phyloP scores from a whole-genome alignment of 2,329 filamentous ascomycete species.

The Botryotinia calthae region DNA sequence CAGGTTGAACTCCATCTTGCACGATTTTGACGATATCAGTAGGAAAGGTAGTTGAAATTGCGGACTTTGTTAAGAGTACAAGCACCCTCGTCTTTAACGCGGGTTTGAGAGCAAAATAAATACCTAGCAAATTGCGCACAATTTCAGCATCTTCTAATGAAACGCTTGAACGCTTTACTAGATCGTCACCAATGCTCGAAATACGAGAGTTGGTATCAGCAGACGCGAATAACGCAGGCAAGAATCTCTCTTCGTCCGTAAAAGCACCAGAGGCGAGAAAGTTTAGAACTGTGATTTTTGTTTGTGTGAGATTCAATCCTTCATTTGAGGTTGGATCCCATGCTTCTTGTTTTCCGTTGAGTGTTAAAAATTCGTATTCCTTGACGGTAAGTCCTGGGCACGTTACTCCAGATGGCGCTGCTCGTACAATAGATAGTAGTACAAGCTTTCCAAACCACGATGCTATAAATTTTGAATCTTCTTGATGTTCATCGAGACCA shows the following conservation, averaged over 20 bases:
- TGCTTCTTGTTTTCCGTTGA: conserved; percentile 64
- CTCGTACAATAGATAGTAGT: conserved; percentile 55
- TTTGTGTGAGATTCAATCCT: conserved; percentile 65
- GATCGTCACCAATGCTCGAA: conserved; percentile 80
- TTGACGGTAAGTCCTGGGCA: conserved; percentile 59
- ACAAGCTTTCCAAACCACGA: conserved; percentile 75
- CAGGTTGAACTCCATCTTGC: conserved; percentile 57
- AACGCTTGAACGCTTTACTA: conserved; percentile 75
- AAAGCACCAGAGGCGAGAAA: conserved; percentile 86
- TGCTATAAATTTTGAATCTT: conserved; percentile 73
- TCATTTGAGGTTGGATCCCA: conserved; percentile 61
- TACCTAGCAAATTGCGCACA: conserved; percentile 64
- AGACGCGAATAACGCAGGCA: conserved; percentile 80
- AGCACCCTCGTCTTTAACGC: conserved; percentile 77
- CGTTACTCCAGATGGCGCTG: conserved; percentile 37
- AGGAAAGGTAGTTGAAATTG: conserved; percentile 66
- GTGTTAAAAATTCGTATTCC: conserved; percentile 67
- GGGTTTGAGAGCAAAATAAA: conserved; percentile 71
- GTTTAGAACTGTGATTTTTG: conserved; percentile 65
- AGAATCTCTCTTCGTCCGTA: conserved; percentile 74
- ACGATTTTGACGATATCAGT: conserved; percentile 68
- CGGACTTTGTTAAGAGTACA: conserved; percentile 72
- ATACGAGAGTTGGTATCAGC: conserved; percentile 79
- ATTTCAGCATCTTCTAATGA: conserved; percentile 68
- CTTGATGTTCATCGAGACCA: conserved; percentile 57